Evolutionary conservation across 305 asterid species (phyloP).

Genomic region (Rubia peregrina): DNA sequence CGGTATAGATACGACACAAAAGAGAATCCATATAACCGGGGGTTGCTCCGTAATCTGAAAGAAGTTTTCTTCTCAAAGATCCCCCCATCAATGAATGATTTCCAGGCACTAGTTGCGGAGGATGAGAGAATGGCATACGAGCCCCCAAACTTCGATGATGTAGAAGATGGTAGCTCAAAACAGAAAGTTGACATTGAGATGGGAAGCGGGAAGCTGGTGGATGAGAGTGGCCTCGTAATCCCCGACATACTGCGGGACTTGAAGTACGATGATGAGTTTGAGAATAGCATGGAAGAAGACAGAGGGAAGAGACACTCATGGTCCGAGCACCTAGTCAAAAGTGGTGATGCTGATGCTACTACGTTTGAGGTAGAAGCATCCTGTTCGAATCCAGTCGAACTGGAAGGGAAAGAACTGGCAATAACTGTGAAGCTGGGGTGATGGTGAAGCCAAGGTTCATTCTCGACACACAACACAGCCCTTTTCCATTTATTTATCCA

Average conservation of each 20-base stretch:
- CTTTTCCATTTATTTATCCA: neutral
- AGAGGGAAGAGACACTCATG: no score
- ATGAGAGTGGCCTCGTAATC: conserved; percentile 33
- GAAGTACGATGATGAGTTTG: conserved; percentile 44
- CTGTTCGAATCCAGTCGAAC: conserved; percentile 27
- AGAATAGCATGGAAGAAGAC: conserved; percentile 26
- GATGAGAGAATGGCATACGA: conserved; percentile 23
- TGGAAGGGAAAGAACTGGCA: conserved; percentile 25
- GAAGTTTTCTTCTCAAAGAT: conserved; percentile 67
- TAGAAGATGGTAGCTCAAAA: conserved; percentile 40
- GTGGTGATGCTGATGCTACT: neutral
- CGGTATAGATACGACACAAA: conserved; percentile 58
- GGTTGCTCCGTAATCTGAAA: conserved; percentile 48
- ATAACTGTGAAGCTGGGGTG: conserved; percentile 5
- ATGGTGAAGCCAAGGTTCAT: conserved; percentile 3
- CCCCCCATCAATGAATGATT: conserved; percentile 66
- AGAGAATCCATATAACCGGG: conserved; percentile 82
- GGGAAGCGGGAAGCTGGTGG: conserved; percentile 44
- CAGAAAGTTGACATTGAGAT: conserved; percentile 64
- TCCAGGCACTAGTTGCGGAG: conserved; percentile 44
- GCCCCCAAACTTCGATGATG: conserved; percentile 21
- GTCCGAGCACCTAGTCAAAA: conserved; percentile 15
- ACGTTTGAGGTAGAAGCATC: conserved; percentile 17
- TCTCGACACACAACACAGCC: neutral
- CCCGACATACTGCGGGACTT: conserved; percentile 59